These are phyloP conservation scores for Globisporangium splendens DNA, from an alignment of 352 stramenopile genomes.

Conservation along the genomic window DNA sequence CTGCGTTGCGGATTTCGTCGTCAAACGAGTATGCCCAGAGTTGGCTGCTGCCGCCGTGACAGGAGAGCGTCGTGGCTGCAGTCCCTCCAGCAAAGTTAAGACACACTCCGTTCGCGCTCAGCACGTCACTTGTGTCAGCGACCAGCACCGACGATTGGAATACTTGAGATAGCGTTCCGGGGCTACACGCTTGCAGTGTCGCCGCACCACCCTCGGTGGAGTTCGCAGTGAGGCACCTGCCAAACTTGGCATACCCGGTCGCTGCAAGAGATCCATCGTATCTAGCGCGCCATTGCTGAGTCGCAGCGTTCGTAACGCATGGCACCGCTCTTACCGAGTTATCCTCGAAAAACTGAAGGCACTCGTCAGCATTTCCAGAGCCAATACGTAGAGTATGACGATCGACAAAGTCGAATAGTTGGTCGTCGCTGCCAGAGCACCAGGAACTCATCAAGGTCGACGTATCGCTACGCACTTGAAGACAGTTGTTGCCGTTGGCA, in stretches of 20 bases:
- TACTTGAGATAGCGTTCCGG: neutral
- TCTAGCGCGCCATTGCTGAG: conserved; percentile 1
- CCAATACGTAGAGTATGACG: neutral
- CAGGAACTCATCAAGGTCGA: neutral
- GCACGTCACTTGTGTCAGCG: neutral
- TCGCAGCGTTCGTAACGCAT: neutral
- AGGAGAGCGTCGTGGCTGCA: neutral
- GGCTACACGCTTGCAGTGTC: neutral
- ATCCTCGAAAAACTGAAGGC: neutral
- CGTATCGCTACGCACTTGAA: neutral
- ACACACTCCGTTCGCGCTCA: neutral
- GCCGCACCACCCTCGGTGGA: neutral
- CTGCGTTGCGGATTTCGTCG: conserved; percentile 1
- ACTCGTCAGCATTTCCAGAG: neutral
- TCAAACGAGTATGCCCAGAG: conserved; percentile 2
- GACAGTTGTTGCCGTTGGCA: conserved; percentile 6
- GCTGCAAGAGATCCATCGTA: neutral
- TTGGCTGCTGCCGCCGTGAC: neutral
- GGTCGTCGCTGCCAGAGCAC: neutral
- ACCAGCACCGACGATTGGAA: neutral
- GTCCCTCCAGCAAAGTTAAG: neutral
- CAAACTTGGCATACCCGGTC: conserved; percentile 1
- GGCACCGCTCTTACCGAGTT: neutral
- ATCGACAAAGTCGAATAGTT: neutral
- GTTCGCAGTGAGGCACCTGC: neutral